These are phyloP conservation scores for Verticillium alfalfae DNA, from an alignment of 2,329 filamentous ascomycete species.

Conservation along the genomic window DNA sequence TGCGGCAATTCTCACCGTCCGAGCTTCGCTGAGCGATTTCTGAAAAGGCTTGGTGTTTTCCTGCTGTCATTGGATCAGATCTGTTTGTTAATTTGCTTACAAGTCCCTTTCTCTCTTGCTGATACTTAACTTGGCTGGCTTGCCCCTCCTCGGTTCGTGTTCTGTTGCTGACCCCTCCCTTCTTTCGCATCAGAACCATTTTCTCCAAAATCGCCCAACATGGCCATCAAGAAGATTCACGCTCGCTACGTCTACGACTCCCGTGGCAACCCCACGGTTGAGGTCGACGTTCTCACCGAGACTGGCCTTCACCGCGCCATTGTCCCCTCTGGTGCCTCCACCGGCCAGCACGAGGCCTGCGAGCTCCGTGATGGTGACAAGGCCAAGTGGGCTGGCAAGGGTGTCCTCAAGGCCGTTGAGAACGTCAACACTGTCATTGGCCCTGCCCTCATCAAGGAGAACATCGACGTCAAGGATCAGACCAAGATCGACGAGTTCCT, in stretches of 20 bases:
- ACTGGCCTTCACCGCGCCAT: conserved; percentile 91
- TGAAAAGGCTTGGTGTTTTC: not conserved
- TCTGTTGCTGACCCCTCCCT: not conserved
- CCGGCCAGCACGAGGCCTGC: conserved; percentile 84
- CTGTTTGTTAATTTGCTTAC: not conserved
- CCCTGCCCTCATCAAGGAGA: conserved; percentile 76
- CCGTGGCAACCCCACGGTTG: conserved; percentile 94
- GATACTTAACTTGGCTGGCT: not conserved
- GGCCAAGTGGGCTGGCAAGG: conserved; percentile 80
- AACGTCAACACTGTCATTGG: conserved; percentile 81
- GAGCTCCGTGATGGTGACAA: conserved; percentile 90
- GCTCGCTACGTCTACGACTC: conserved; percentile 98
- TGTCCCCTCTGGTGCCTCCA: conserved; percentile 88
- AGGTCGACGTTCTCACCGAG: conserved; percentile 91
- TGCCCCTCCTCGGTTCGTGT: not conserved
- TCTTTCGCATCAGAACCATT: not conserved
- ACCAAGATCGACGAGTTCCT: conserved; percentile 78
- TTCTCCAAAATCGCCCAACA: conserved; percentile 40
- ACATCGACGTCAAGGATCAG: conserved; percentile 82
- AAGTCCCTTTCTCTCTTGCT: not conserved
- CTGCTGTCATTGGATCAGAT: not conserved
- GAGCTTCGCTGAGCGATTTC: not conserved
- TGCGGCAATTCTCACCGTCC: not conserved
- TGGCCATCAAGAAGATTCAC: conserved; percentile 89
- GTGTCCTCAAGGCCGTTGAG: conserved; percentile 77